Evolutionary conservation across 2,329 filamentous ascomycete genomes (phyloP), one percentile per base, ranked within the genome.

Genomic region (Phialophora expanda): DNA sequence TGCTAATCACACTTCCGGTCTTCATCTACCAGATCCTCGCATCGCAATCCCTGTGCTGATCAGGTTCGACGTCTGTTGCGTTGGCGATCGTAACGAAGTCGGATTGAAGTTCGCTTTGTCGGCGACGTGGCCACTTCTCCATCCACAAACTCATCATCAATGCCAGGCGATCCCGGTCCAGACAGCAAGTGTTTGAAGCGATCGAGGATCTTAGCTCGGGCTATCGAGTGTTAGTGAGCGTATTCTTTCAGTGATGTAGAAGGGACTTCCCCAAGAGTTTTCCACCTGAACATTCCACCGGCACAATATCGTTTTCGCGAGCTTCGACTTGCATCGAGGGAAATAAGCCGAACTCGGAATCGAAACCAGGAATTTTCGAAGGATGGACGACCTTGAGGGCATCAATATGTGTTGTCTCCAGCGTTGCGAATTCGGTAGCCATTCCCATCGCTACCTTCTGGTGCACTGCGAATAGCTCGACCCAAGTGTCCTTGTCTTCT

Each of bases 331-430:
- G 26, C 4, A 55, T 12, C 9, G 24, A 9, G 17, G 12, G 28
- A 6, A 9, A 17, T 9, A 55, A 20, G 24, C 17, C 12, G 4
- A 55, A 17, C 6, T 14, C 8, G 26, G n/a, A n/a, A 3, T 55
- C 53, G n/a, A 34, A 34, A 20, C 20, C 26, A 11, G 24, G 8
- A 1, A 34, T 34, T 32, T 55, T 55, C 28, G 53, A 55, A 26
- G 53, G 53, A 28, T 55, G 53, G 28, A 55, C 17, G 28, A 55
- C 28, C 9, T 55, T 32, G 8, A 55, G 53, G n/a, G 53, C 53
- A 34, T 55, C 53, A 12, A 55, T 20, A 17, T 55, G 53, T 24
- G 26, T 55, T 5, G 53, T 28, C n/a, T 55, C 28, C 14, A 55
- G 53, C 1, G 17, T 55, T 55, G 53, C 53, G 12, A 55, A 55